Evolutionary conservation across 306 rosid species (phyloP).

Genomic region (Vigna unguiculata): DNA sequence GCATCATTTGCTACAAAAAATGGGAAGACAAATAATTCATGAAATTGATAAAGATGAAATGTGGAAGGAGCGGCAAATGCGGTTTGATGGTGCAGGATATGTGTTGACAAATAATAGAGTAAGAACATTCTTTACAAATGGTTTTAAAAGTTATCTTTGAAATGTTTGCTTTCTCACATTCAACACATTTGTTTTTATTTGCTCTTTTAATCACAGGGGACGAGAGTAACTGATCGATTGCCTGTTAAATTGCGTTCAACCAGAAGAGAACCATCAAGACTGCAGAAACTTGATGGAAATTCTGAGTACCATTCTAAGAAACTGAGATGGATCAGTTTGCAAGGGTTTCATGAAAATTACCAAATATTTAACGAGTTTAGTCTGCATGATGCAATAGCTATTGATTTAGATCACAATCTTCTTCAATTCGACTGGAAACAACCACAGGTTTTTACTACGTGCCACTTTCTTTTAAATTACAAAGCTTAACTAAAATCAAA

Average conservation of each 20-base stretch:
- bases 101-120: not conserved
- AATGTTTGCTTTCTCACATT: not conserved
- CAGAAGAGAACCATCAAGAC: not conserved
- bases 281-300: not conserved
- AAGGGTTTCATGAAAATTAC: too few species aligned
- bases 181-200: not conserved
- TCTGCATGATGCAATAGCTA: too few species aligned
- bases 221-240: not conserved
- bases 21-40: constrained; percentile 46
- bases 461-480: too few species aligned
- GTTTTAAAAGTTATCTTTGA: not conserved
- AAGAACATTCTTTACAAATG: not conserved
- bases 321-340: too few species aligned
- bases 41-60: not conserved
- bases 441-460: too few species aligned
- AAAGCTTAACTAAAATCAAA: too few species aligned
- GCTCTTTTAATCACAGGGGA: not conserved
- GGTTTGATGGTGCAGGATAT: not conserved
- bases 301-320: too few species aligned
- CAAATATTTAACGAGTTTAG: rapidly evolving
- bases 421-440: too few species aligned
- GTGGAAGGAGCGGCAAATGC: constrained; percentile 1
- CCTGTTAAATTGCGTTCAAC: not conserved
- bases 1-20: constrained; percentile 36
- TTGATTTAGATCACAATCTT: too few species aligned